These are phyloP conservation scores for Arachnopeziza araneosa DNA, from an alignment of 2,329 filamentous ascomycete species.

Conservation along the genomic window DNA sequence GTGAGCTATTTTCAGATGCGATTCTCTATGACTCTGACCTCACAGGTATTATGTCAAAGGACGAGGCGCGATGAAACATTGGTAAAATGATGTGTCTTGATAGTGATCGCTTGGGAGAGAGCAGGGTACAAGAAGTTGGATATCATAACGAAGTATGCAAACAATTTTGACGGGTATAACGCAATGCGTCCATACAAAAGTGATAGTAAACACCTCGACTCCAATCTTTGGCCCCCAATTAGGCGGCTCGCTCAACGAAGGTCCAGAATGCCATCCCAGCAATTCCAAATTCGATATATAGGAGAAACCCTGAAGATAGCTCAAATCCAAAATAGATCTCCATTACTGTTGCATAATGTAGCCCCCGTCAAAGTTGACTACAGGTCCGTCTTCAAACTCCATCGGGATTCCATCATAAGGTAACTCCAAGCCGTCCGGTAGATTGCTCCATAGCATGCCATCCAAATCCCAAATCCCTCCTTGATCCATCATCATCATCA, in stretches of 20 bases:
- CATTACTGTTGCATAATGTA: constrained; percentile 25
- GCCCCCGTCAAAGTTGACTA: constrained; percentile 17
- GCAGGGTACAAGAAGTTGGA: background rate
- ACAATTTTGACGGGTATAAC: background rate
- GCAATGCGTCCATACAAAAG: background rate
- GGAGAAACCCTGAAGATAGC: background rate
- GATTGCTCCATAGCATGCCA: constrained; percentile 48
- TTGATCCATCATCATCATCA: constrained; percentile 44
- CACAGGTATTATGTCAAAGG: background rate
- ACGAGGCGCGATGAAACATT: background rate
- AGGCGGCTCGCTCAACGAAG: background rate
- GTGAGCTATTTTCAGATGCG: background rate
- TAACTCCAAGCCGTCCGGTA: constrained; percentile 34
- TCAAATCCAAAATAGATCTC: background rate
- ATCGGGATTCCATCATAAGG: constrained; percentile 28
- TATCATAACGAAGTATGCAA: background rate
- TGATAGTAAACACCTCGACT: background rate
- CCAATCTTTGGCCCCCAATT: background rate
- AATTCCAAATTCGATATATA: background rate
- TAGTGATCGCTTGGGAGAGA: background rate
- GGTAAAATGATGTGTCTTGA: background rate
- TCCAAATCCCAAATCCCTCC: constrained; percentile 51
- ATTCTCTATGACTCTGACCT: background rate
- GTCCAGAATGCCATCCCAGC: background rate
- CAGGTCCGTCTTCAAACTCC: constrained; percentile 19